Base-by-base conservation (phyloP, 2,329 filamentous ascomycete species). In the Penicillium sp. region DNA sequence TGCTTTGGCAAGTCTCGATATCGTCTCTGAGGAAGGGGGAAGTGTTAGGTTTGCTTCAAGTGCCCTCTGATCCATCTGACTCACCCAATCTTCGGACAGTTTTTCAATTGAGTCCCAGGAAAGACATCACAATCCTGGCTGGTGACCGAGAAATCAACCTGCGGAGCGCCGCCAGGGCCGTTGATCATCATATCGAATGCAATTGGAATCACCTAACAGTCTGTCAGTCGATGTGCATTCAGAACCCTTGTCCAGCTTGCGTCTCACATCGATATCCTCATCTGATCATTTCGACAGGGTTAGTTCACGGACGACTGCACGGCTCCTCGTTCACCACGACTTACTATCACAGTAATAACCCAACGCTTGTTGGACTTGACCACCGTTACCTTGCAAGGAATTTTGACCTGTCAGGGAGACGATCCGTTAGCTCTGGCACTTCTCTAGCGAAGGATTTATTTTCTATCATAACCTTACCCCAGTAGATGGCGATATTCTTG, bases 81-180 rank as follows among this genome's bases (percentile, higher is more conserved):
- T 61, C 71, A 84, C 81, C 78, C 84, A 38, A 88, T 76, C 51
- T 85, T 67, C 0, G 83, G 78, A 56, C 85, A 88, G 51, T 76
- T 73, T 12, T 83, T 68, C 7, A 85, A 71, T 4, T 73, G 69
- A 0, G 78, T 81, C n/a, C 78, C 81, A 0, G 72, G 50, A 47
- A 85, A 85, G 1, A 69, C 65, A 4, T 75, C 78, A 66, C 84
- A 88, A 39, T 75, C 75, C 53, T 84, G 71, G n/a, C 77, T 78
- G 6, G 79, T 76, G 52, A 81, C 84, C 46, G 83, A 78, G 58
- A 88, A 83, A 66, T 88, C 85, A 48, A 83, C 68, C 36, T 74
- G 71, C 0, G 78, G 75, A 18, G 68, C 68, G 9, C 71, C 70
- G 24, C 72, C 74, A 3, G 73, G 71, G 12, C 74, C 76, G 39